Evolutionary conservation across 164 flowering plant genomes (phyloP).

Genomic region (Dillenia suffruticosa): DNA sequence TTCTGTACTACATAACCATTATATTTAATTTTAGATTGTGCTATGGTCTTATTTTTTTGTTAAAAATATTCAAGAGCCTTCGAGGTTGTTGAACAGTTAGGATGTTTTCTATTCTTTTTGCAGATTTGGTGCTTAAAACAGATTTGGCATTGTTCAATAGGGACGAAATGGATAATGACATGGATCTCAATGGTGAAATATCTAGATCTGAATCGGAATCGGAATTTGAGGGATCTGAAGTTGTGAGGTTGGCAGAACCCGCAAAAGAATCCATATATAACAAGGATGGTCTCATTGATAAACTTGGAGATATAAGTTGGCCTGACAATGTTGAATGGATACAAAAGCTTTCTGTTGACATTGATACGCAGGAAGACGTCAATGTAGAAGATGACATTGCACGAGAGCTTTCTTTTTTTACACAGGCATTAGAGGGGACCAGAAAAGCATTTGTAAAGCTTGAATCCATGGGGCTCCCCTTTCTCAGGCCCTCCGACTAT

Average conservation of each 20-base stretch:
- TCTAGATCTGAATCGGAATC: constrained; percentile 46
- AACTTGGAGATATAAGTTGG: constrained; percentile 80
- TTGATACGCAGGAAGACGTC: constrained; percentile 53
- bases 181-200: constrained; percentile 16
- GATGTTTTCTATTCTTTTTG: too few species aligned
- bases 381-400: constrained; percentile 88
- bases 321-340: constrained; percentile 75
- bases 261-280: constrained; percentile 56
- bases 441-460: constrained; percentile 61
- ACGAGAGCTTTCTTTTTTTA: constrained; percentile 76
- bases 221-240: constrained; percentile 47
- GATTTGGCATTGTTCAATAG: constrained; percentile 6
- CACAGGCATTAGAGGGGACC: constrained; percentile 84
- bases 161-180: constrained; percentile 23
- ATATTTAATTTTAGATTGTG: too few species aligned
- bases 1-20: too few species aligned
- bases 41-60: too few species aligned
- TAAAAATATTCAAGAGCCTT: too few species aligned
- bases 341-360: constrained; percentile 55
- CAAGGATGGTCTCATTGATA: constrained; percentile 66
- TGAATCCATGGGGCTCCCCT: constrained; percentile 67
- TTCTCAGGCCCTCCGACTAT: constrained; percentile 84
- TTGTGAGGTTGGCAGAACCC: constrained; percentile 51
- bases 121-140: constrained; percentile 1
- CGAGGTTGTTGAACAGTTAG: too few species aligned